Evolutionary conservation across 768 basidiomycete species (phyloP), one percentile per base, ranked within the genome.

Genomic region (Mycena maculata): DNA sequence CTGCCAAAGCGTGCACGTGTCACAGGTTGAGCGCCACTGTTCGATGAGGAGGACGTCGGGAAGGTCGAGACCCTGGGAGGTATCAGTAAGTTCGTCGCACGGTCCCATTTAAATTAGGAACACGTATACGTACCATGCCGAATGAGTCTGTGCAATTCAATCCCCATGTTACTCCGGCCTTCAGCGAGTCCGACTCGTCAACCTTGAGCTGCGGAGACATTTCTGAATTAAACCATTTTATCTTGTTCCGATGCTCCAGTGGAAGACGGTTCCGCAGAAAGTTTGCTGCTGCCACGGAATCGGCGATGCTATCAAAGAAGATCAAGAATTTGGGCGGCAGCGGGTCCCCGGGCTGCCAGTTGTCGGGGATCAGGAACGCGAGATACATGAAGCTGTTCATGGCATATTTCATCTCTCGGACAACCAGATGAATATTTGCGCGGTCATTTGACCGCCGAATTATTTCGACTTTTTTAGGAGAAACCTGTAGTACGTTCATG

Each of bases 51-150:
- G 30, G 10, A 81, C 74, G 64, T 76, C 73, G 12, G 75, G 44
- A 2, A 80, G 22, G 31, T 81, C 75, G 12, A 81, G 60, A 4
- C 78, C 77, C 80, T 79, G 60, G 33, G 33, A 36, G 33, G 33
- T 36, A 36, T 36, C 33, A 36, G 33, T 36, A 36, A 36, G 33
- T 36, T 36, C 33, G 33, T 36, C n/a, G n/a, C n/a, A n/a, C n/a
- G n/a, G n/a, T n/a, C n/a, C n/a, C n/a, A n/a, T n/a, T n/a, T n/a
- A n/a, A n/a, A n/a, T n/a, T n/a, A n/a, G 25, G 52, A 36, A 53
- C n/a, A 41, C 28, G 52, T n/a, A 20, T 2, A 65, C 72, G 42
- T 41, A 77, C 72, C 75, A 79, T 73, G 12, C 76, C 72, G 36
- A 75, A 77, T 10, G 75, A 71, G 27, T 73, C 73, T 2, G 71